Evolutionary conservation across 768 basidiomycete genomes (phyloP).

Genomic region (Kondoa subrosea): DNA sequence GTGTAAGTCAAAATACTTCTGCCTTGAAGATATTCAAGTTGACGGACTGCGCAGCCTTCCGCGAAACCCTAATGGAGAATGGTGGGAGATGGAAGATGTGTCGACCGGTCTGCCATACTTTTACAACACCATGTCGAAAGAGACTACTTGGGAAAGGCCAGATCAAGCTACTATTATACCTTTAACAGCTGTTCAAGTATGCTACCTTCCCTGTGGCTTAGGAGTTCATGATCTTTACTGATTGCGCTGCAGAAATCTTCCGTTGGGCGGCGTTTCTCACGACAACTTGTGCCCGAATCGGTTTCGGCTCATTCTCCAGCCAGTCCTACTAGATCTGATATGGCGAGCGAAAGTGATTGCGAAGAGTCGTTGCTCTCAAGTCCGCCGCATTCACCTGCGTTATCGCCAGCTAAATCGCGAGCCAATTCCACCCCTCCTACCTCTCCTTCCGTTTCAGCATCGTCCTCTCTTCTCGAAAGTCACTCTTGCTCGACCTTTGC

Average conservation of each 20-base stretch:
- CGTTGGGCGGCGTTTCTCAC: not conserved
- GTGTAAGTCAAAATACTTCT: not conserved
- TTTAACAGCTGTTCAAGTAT: not conserved
- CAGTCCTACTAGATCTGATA: not conserved
- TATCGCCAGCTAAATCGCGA: not conserved
- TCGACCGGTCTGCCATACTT: not conserved
- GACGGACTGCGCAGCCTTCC: not conserved
- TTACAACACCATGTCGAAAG: not conserved
- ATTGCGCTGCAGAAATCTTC: not conserved
- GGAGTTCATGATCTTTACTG: no score
- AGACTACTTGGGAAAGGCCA: not conserved
- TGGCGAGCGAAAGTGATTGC: not conserved
- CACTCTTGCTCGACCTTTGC: not conserved
- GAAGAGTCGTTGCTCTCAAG: not conserved
- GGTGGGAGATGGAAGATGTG: not conserved
- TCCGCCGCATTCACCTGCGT: not conserved
- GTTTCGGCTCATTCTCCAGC: not conserved
- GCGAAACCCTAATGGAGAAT: not conserved
- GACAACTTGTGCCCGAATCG: not conserved
- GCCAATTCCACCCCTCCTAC: not conserved
- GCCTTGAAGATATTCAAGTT: not conserved
- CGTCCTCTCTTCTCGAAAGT: not conserved
- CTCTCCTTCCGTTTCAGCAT: not conserved
- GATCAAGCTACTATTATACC: not conserved
- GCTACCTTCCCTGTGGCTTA: no score